Evolutionary conservation across 2,329 filamentous ascomycete species (phyloP).

Genomic region (Colletotrichum sp.): DNA sequence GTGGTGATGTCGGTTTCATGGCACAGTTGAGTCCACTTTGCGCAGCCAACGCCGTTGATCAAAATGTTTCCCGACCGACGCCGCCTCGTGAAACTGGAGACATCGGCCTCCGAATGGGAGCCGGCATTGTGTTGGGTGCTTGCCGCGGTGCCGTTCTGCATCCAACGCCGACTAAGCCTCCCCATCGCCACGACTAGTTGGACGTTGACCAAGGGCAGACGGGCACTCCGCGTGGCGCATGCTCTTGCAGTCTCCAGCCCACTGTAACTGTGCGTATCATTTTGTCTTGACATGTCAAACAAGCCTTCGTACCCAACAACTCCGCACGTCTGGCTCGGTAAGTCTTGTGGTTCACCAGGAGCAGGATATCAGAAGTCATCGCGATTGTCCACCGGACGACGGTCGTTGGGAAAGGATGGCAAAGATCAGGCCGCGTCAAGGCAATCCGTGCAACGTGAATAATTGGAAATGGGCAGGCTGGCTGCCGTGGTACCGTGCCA

Average conservation of each 20-base stretch:
- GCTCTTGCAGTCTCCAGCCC: not conserved
- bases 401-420: not conserved
- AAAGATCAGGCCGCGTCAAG: slow-evolving; percentile 10
- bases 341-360: not conserved
- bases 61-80: not conserved
- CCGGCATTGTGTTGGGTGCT: not conserved
- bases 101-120: not conserved
- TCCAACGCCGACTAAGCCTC: slow-evolving; percentile 15
- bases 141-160: slow-evolving; percentile 1
- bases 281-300: not conserved
- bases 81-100: not conserved
- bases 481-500: slow-evolving; percentile 1
- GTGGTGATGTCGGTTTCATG: not conserved
- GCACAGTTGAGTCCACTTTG: not conserved
- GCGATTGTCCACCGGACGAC: not conserved
- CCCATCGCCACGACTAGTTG: not conserved
- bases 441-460: slow-evolving; percentile 12
- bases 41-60: not conserved
- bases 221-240: slow-evolving; percentile 18
- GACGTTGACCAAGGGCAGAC: slow-evolving; percentile 2
- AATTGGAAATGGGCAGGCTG: not conserved
- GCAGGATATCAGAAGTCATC: not conserved
- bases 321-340: not conserved
- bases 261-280: not conserved
- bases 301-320: not conserved